These are phyloP conservation scores for Diaporthe batatas DNA, from an alignment of 2,329 filamentous ascomycete species.

Conservation along the genomic window DNA sequence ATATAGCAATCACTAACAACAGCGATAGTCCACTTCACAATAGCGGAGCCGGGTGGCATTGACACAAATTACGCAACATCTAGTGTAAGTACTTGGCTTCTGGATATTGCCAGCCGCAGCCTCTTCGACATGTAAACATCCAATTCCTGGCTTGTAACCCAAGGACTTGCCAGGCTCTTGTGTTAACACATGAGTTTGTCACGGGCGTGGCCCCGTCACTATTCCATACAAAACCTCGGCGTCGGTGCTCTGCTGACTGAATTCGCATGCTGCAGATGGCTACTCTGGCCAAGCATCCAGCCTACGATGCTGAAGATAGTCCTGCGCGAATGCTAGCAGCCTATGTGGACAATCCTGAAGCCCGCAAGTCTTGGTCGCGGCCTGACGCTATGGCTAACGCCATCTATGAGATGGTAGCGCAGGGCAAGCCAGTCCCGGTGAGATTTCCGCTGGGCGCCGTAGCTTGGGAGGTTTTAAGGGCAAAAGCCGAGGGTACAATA, in stretches of 20 bases:
- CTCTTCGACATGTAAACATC: no score
- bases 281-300: conserved; percentile 55
- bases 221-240: no score
- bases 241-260: no score
- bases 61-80: conserved; percentile 52
- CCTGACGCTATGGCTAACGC: conserved; percentile 52
- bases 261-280: conserved; percentile 41
- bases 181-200: no score
- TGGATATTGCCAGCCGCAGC: no score
- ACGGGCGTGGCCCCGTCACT: no score
- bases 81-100: conserved; percentile 31
- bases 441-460: conserved; percentile 57
- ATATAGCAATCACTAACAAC: background rate
- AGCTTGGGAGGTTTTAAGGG: conserved; percentile 52
- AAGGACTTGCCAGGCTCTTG: no score
- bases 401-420: conserved; percentile 52
- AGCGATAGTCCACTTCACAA: conserved; percentile 54
- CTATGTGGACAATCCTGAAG: conserved; percentile 48
- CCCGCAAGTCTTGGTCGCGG: conserved; percentile 50
- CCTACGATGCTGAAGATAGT: conserved; percentile 52
- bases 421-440: conserved; percentile 54
- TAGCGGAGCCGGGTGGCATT: conserved; percentile 58
- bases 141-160: no score
- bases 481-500: conserved; percentile 49
- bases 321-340: conserved; percentile 49